Conservation (phyloP, 1,139 yeast genomes). For the Suhomyces wounanorum region DNA sequence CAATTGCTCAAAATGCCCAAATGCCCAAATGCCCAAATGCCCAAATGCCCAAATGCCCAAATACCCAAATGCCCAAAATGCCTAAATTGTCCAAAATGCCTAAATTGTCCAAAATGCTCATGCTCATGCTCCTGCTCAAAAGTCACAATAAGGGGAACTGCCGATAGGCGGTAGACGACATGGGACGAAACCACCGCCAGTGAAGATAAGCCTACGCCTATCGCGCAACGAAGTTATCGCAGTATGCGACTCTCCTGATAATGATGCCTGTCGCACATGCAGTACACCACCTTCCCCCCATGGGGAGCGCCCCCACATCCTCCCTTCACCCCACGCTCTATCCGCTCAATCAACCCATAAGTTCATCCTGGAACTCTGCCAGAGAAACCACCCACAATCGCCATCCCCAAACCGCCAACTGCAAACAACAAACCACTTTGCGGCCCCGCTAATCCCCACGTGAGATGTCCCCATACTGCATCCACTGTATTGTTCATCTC, state of each 20-base stretch:
- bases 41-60: no score
- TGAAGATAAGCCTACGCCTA: not conserved
- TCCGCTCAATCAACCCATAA: no score
- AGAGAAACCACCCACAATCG: no score
- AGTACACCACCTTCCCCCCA: not conserved
- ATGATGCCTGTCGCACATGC: not conserved
- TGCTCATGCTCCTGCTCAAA: no score
- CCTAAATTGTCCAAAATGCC: no score
- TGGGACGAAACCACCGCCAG: not conserved
- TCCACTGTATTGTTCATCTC: not conserved
- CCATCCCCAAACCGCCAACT: no score
- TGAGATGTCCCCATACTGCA: not conserved
- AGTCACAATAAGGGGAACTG: not conserved
- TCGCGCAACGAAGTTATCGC: not conserved
- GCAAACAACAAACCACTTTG: not conserved
- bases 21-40: no score
- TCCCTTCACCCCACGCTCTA: no score
- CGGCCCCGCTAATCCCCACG: not conserved
- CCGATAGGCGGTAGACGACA: constrained; percentile 3
- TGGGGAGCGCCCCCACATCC: no score
- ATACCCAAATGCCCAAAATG: no score
- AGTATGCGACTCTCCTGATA: not conserved
- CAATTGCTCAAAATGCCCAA: not conserved
- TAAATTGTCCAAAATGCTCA: no score
- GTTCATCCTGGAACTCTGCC: no score